Evolutionary conservation across 1,284 basidiomycete genomes (phyloP), one percentile per base, ranked within the genome.

Genomic region (Rhodotorula sp.): DNA sequence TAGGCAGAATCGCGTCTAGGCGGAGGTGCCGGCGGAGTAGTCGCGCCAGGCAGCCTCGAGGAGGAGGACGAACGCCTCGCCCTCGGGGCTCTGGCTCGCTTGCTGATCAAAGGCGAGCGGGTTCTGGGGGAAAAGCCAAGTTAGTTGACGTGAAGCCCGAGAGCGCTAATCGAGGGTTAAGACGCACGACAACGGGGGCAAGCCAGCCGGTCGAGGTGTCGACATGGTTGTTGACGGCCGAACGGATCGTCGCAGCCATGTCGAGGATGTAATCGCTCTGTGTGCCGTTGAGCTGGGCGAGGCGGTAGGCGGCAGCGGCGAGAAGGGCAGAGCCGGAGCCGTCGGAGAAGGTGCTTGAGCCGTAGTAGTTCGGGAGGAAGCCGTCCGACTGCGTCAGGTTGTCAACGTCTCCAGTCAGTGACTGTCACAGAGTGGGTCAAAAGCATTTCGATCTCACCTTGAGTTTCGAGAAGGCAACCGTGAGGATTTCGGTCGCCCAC

Each of bases 401-500:
- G 7, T 19, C 48, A 21, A 49, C 27, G 19, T 5, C 5, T 9
- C 7, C 13, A 53, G 41, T 13, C 12, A n/a, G 27, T 42, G 9
- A 61, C 21, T 7, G 57, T 44, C 19, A n/a, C 50, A 14, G 13
- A 9, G 25, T 19, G 4, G 25, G 52, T 19, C 9, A 14, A 21
- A 13, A 44, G 25, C 19, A 16, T 21, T 7, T 12, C 7, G 19
- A 49, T 50, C 68, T 58, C 46, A 71, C 69, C 54, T 62, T 61
- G 34, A 74, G 42, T 34, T 68, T 52, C 16, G 49, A 19, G 58
- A 89, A 92, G 81, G 92, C 88, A 9, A 84, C 90, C n/a, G 79
- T 80, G 66, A 92, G 86, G 65, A 93, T 90, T 80, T 92, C 90
- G 34, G 83, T 80, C 10, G 88, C 84, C 92, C 92, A 93, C 10